A percentile compares a stretch with the other conserved stretches of the same genome.
phyloP scores from a whole-genome alignment of 192 early-diverging fungal species.

The Pilobolus umbonatus region DNA sequence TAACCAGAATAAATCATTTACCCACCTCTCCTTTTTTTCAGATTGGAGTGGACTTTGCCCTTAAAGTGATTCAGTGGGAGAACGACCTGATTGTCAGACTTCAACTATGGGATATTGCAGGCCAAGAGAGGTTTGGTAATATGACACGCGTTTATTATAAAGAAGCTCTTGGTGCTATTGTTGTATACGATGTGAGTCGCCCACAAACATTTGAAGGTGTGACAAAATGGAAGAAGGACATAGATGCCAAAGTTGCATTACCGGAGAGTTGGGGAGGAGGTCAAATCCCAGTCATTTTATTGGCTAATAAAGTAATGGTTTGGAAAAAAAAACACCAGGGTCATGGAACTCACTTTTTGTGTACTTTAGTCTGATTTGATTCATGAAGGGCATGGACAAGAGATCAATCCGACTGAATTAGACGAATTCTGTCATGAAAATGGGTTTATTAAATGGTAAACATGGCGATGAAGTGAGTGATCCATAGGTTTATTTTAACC shows the following conservation, averaged over 20 bases:
- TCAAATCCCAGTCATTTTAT: slow-evolving; percentile 47
- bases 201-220: slow-evolving; percentile 54
- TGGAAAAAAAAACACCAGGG: no score
- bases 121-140: slow-evolving; percentile 56
- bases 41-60: slow-evolving; percentile 63
- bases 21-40: slow-evolving; percentile 3
- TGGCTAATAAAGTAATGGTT: slow-evolving; percentile 54
- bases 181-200: slow-evolving; percentile 55
- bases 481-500: not conserved
- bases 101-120: slow-evolving; percentile 63
- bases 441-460: slow-evolving; percentile 51
- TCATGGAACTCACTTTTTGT: not conserved
- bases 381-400: slow-evolving; percentile 26
- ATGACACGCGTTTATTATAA: slow-evolving; percentile 61
- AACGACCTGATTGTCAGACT: slow-evolving; percentile 49
- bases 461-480: not conserved
- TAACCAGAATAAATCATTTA: not conserved
- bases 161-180: slow-evolving; percentile 51
- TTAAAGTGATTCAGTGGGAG: slow-evolving; percentile 54
- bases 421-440: slow-evolving; percentile 46
- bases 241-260: slow-evolving; percentile 53
- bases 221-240: slow-evolving; percentile 51
- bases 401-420: slow-evolving; percentile 36
- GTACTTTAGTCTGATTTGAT: slow-evolving; percentile 39
- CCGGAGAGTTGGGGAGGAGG: slow-evolving; percentile 45